Conservation (phyloP, 306 rosid species). For the Citrullus amarus region DNA sequence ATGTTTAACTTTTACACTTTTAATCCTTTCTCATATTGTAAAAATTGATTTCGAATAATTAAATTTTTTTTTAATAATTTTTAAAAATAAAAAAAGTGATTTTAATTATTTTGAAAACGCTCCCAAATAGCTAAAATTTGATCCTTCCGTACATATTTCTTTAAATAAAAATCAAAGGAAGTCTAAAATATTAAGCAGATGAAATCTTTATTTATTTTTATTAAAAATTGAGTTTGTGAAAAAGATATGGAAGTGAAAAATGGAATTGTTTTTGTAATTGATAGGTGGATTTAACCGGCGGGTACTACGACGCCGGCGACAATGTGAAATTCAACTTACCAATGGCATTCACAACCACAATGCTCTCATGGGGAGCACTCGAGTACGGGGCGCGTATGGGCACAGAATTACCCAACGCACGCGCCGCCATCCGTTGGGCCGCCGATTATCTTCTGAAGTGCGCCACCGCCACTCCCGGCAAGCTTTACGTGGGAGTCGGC, state of each 20-base stretch:
- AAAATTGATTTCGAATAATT: no score
- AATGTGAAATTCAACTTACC: slow-evolving; percentile 88
- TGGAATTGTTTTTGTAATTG: not conserved
- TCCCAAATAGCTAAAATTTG: no score
- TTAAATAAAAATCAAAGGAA: no score
- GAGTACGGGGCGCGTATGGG: slow-evolving; percentile 79
- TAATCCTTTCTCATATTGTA: no score
- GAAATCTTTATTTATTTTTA: no score
- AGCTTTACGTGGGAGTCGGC: slow-evolving; percentile 80
- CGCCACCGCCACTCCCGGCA: slow-evolving; percentile 53
- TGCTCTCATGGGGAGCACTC: slow-evolving; percentile 75
- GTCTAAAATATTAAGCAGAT: no score
- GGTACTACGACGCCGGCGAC: slow-evolving; percentile 94
- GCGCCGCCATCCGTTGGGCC: slow-evolving; percentile 69
- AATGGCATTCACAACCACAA: slow-evolving; percentile 81
- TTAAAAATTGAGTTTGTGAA: no score
- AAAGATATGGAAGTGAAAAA: not conserved
- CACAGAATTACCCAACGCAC: slow-evolving; percentile 30
- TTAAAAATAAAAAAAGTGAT: no score
- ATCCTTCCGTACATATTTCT: no score
- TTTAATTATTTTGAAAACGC: no score
- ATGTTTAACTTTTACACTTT: no score
- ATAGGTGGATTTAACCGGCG: slow-evolving; percentile 85
- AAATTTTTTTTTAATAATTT: no score
- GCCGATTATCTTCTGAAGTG: slow-evolving; percentile 69